These are phyloP conservation scores for Colletotrichum incanum DNA, from an alignment of 2,329 filamentous ascomycete genomes.

Conservation along the genomic window DNA sequence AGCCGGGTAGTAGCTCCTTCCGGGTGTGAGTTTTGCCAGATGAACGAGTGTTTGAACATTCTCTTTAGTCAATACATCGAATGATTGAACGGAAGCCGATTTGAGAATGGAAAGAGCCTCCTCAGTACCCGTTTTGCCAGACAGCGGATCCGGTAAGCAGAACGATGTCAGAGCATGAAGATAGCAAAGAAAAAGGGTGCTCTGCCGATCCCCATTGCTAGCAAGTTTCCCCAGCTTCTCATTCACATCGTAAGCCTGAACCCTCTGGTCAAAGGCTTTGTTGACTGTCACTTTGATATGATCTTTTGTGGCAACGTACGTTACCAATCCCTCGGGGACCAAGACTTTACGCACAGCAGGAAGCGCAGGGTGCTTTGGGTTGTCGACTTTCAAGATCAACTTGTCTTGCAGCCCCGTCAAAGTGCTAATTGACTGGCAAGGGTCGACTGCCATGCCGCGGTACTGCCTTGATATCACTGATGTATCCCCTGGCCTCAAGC, in stretches of 20 bases:
- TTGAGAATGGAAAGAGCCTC: constrained; percentile 64
- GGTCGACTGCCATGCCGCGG: too few species aligned
- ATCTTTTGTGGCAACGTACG: constrained; percentile 41
- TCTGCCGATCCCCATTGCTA: constrained; percentile 66
- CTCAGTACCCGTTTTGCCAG: constrained; percentile 67
- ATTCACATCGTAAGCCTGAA: constrained; percentile 66
- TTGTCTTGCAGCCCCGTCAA: constrained; percentile 66
- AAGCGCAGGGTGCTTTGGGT: constrained; percentile 53
- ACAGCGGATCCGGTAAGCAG: constrained; percentile 66
- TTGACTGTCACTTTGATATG: constrained; percentile 58
- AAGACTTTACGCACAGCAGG: constrained; percentile 54
- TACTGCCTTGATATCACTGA: too few species aligned
- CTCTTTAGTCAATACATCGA: constrained; percentile 55
- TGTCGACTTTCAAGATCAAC: constrained; percentile 58
- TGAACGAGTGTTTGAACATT: constrained; percentile 54
- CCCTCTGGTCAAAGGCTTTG: constrained; percentile 33
- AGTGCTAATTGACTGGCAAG: constrained; percentile 54
- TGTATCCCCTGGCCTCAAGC: too few species aligned
- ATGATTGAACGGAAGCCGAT: constrained; percentile 66
- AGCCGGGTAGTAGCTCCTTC: constrained; percentile 61
- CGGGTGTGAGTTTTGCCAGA: constrained; percentile 60
- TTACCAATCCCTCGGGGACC: constrained; percentile 6
- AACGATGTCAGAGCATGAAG: constrained; percentile 70
- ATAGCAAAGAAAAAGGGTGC: constrained; percentile 67
- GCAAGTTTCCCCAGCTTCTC: constrained; percentile 63